These are phyloP conservation scores for Eragrostis tef DNA, from an alignment of 202 grass and related monocot species.

Conservation along the genomic window DNA sequence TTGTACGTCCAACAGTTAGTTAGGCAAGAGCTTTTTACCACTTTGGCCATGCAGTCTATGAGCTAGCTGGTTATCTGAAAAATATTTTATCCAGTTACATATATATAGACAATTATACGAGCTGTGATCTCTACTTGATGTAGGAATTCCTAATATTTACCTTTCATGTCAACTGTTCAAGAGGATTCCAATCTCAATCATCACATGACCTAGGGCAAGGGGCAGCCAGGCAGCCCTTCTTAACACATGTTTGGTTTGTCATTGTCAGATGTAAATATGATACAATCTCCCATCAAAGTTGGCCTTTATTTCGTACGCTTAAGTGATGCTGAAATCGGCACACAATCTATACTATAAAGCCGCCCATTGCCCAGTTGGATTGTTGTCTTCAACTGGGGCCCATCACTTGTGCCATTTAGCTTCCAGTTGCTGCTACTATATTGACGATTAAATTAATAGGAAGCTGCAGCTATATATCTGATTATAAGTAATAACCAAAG, in stretches of 20 bases:
- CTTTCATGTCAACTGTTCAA: slow-evolving; percentile 15
- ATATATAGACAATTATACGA: background rate
- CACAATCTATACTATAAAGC: slow-evolving; percentile 30
- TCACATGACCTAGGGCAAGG: slow-evolving; percentile 55
- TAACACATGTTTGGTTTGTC: slow-evolving; percentile 29
- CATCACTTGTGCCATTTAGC: background rate
- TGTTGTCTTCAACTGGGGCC: background rate
- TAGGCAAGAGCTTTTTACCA: background rate
- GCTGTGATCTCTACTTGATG: background rate
- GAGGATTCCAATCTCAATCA: slow-evolving; percentile 21
- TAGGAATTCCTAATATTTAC: background rate
- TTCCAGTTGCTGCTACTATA: slow-evolving; percentile 31
- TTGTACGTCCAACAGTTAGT: background rate
- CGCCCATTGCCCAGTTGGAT: slow-evolving; percentile 36
- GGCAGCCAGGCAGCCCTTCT: slow-evolving; percentile 45
- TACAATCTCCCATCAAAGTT: background rate
- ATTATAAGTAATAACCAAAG: background rate
- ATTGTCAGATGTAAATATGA: slow-evolving; percentile 20
- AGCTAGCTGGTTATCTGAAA: background rate
- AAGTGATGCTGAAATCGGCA: background rate
- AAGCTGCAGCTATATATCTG: background rate
- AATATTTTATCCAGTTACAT: background rate
- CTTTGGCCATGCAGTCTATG: background rate
- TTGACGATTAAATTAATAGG: background rate
- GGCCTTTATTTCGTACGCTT: background rate